A percentile compares a stretch with the other conserved stretches of the same genome.
These are phyloP conservation scores for Hypoxylon fuscum DNA, from an alignment of 495 filamentous ascomycete species.

Conservation along the genomic window DNA sequence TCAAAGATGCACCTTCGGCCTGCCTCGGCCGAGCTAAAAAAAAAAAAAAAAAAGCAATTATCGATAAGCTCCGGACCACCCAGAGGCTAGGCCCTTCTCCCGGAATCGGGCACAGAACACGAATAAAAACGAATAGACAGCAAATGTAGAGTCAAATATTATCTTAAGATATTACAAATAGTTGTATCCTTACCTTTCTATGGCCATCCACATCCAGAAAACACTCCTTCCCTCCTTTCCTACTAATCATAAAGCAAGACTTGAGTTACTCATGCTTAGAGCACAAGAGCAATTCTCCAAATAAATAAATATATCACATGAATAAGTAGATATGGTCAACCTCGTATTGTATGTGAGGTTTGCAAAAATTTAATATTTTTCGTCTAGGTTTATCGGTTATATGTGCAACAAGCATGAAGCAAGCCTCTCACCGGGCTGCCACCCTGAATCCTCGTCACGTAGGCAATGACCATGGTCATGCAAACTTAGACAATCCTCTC, in stretches of 20 bases:
- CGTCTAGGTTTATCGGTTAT: constrained; percentile 41
- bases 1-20: neutral
- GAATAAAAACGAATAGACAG: too few species aligned
- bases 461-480: constrained; percentile 12
- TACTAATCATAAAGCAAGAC: too few species aligned
- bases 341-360: constrained; percentile 19
- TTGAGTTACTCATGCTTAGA: too few species aligned
- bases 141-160: too few species aligned
- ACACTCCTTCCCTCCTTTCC: too few species aligned
- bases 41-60: neutral
- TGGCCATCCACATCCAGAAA: too few species aligned
- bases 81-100: too few species aligned
- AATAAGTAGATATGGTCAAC: neutral
- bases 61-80: constrained; percentile 22
- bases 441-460: neutral
- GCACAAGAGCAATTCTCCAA: neutral
- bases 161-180: too few species aligned
- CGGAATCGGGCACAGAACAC: too few species aligned
- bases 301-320: neutral
- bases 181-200: too few species aligned
- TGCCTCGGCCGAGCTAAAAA: neutral
- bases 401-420: constrained; percentile 27
- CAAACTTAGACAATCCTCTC: constrained; percentile 32
- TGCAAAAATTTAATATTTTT: constrained; percentile 45
- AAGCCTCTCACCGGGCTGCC: constrained; percentile 24